Evolutionary conservation across 2,329 filamentous ascomycete genomes (phyloP).

Genomic region (Colletotrichum cereale): DNA sequence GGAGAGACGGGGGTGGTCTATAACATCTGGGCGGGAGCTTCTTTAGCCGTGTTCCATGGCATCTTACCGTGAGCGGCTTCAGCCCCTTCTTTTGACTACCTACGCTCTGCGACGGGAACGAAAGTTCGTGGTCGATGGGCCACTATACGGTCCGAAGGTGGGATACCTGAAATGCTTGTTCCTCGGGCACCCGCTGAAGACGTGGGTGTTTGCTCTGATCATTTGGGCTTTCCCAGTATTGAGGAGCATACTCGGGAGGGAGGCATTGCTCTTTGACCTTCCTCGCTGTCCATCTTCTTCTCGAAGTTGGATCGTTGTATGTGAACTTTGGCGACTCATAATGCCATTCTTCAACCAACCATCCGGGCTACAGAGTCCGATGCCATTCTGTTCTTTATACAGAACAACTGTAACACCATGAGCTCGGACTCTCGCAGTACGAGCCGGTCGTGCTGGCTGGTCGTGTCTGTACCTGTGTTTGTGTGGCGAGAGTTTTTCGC

Average conservation of each 20-base stretch:
- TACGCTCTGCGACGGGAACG: background rate
- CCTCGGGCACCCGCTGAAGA: background rate
- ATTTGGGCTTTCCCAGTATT: background rate
- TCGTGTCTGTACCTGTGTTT: background rate
- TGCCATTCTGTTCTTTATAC: too few species aligned
- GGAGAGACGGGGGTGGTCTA: background rate
- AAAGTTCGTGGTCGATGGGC: background rate
- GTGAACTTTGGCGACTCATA: background rate
- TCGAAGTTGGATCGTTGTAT: background rate
- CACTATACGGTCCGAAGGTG: background rate
- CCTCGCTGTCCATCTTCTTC: background rate
- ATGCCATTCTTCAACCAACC: too few species aligned
- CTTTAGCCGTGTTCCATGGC: background rate
- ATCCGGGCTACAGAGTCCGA: background rate
- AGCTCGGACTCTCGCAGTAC: background rate
- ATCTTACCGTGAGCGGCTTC: background rate
- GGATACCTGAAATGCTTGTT: background rate
- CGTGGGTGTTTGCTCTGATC: background rate
- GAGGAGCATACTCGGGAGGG: background rate
- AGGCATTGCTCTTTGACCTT: background rate
- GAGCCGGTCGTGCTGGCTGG: background rate
- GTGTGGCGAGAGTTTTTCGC: background rate
- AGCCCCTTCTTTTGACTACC: background rate
- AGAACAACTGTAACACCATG: background rate
- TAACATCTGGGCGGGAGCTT: background rate